Evolutionary conservation across 208 protist genomes (phyloP), one percentile per base, ranked within the genome.

Genomic region (Acanthamoeba healyi): DNA sequence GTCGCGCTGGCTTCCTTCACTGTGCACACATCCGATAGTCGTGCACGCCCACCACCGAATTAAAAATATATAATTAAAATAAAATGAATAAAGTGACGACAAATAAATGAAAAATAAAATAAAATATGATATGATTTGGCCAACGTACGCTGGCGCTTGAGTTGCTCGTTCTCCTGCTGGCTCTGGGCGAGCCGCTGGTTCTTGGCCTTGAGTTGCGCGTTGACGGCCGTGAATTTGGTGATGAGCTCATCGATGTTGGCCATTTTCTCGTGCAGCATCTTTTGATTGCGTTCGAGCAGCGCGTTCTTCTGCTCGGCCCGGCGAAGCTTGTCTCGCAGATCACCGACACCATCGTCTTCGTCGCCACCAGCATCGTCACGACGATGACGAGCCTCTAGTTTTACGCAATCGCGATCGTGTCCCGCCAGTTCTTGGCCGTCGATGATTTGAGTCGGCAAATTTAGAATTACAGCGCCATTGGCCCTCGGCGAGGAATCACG

Each of bases 181-280:
- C 61, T 7, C 61, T 70, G 61, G 22, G 61, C 10, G 61, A 70
- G 61, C 26, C 61, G 61, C 6, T 70, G 61, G 6, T 7, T 36
- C 61, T 70, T 70, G 6, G 9, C 14, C 61, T 70, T 70, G 14
- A 70, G 61, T 34, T 70, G 61, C 14, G 5, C 26, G 22, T 70
- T 70, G 61, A 70, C 26, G 29, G 61, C 61, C 26, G 19, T 34
- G 61, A 70, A 70, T 70, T 26, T 7, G 22, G 61, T 29, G 61
- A 70, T 70, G 22, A 70, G 61, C 26, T 70, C 61, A 24, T 70
- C 61, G 10, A 70, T 70, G 61, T 70, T 70, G 61, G 61, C 61
- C 61, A 70, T 70, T 34, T 70, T 70, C 22, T 70, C 61, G 26
- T 70, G 61, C 22, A 70, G 6, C 61, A 70, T 70, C n/a, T 70